Base-by-base conservation (phyloP, 176 grass and related monocot genomes). In the Chrysopogon serrulatus region DNA sequence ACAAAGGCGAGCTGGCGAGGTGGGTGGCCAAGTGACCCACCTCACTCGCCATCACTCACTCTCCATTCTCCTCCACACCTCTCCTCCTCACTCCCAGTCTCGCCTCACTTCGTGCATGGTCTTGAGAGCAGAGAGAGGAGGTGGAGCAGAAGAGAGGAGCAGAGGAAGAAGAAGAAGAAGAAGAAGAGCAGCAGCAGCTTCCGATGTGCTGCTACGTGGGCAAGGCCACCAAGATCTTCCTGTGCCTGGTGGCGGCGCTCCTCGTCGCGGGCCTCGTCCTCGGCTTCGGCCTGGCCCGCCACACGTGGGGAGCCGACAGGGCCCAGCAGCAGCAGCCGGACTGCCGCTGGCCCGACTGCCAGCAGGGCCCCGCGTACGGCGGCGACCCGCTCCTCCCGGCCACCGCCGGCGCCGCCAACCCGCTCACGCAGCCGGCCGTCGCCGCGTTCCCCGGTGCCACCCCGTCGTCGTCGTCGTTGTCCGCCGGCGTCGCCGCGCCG, bases 191-290 rank as follows among this genome's bases (percentile, higher is more conserved):
- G 24, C 4, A 17, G 2, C 39, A 60, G 28, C 18, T 73, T 32
- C 53, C 62, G 31, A 87, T 85, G 82, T 90, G 89, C 65, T 97
- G 95, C 79, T 97, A 97, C 76, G 87, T 97, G 60, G 95, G 95
- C 57, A 97, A 97, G 57, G 92, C 95, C 26, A 94, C 95, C 84
- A 97, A 94, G 90, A 93, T 94, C 92, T 97, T 97, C 88, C 90
- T 92, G 80, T 48, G 90, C 84, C 75, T 95, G 6, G 79, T 88
- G 6, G 82, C 73, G 31, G 84, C 82, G 40, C 32, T 95, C 26
- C 41, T 90, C 74, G 78, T 98, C 42, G 75, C 39, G 21, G 92
- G 90, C 65, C 85, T 95, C 41, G 61, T 93, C 71, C 81, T 92
- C 24, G 90, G 95, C 53, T 82, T 98, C 68, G 92, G 91, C 8